A percentile compares a stretch with the other conserved stretches of the same genome.
These are phyloP conservation scores for Maudiozyma pseudohumilis DNA, from an alignment of 805 yeast genomes.

Conservation along the genomic window DNA sequence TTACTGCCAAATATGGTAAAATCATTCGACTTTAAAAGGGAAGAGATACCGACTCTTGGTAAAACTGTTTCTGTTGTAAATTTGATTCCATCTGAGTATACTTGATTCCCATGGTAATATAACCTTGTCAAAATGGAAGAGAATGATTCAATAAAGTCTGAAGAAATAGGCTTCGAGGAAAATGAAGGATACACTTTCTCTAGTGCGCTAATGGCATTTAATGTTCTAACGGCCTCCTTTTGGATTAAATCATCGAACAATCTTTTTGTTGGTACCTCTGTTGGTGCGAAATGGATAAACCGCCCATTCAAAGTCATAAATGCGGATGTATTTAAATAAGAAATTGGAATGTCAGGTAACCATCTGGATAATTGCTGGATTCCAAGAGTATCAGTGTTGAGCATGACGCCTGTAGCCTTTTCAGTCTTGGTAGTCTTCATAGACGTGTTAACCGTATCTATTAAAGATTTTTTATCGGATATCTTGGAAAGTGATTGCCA, in stretches of 20 bases:
- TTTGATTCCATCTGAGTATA: slow-evolving; percentile 30
- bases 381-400: slow-evolving; percentile 1
- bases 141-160: slow-evolving; percentile 41
- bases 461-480: not conserved
- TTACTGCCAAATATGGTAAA: slow-evolving; percentile 17
- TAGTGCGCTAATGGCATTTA: slow-evolving; percentile 27
- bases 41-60: slow-evolving; percentile 39
- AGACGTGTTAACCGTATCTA: not conserved
- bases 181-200: slow-evolving; percentile 15
- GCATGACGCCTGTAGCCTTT: not conserved
- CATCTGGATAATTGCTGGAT: slow-evolving; percentile 15
- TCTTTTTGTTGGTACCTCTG: slow-evolving; percentile 13
- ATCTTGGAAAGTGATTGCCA: slow-evolving; percentile 15
- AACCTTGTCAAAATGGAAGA: slow-evolving; percentile 37
- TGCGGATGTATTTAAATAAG: slow-evolving; percentile 24
- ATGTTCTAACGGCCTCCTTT: slow-evolving; percentile 40
- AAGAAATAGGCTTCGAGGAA: slow-evolving; percentile 12
- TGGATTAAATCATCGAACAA: slow-evolving; percentile 34
- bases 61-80: slow-evolving; percentile 33
- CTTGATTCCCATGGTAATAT: slow-evolving; percentile 28
- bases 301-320: slow-evolving; percentile 49
- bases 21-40: slow-evolving; percentile 11
- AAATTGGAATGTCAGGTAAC: slow-evolving; percentile 20
- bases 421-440: not conserved
- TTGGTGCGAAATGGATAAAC: slow-evolving; percentile 30